These are phyloP conservation scores for Leccinellum luteum DNA, from an alignment of 768 basidiomycete genomes.

Conservation along the genomic window DNA sequence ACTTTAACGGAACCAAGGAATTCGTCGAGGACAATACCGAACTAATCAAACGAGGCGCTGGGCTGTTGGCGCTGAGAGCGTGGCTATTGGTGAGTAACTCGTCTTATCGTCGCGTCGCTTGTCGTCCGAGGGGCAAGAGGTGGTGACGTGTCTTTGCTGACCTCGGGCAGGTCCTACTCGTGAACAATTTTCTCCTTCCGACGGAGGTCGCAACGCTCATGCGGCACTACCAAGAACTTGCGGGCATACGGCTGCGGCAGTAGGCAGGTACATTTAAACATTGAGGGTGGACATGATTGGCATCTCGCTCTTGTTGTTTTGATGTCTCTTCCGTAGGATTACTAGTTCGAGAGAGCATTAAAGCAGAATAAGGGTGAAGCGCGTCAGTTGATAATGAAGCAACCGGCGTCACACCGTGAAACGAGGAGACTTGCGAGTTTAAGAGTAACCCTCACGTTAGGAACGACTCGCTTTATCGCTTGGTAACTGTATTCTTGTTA, in stretches of 20 bases:
- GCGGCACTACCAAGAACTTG: slow-evolving; percentile 52
- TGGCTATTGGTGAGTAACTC: slow-evolving; percentile 52
- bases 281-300: neutral
- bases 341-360: neutral
- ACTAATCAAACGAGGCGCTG: slow-evolving; percentile 68
- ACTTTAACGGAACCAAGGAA: slow-evolving; percentile 46
- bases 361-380: neutral
- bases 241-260: slow-evolving; percentile 42
- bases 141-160: neutral
- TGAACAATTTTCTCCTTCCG: slow-evolving; percentile 51
- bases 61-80: slow-evolving; percentile 59
- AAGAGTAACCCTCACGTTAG: too few relatives aligned
- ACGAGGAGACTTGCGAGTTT: too few relatives aligned
- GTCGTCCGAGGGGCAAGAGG: neutral
- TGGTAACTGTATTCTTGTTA: neutral
- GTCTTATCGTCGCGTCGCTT: neutral
- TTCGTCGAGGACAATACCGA: slow-evolving; percentile 64
- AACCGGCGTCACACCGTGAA: too few relatives aligned
- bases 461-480: too few relatives aligned
- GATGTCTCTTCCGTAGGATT: neutral
- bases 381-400: too few relatives aligned
- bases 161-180: slow-evolving; percentile 46
- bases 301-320: neutral
- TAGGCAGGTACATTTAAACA: neutral
- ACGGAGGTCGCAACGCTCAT: slow-evolving; percentile 50